Evolutionary conservation across 371 early-diverging fungal species (phyloP).

Genomic region (Rhizopus arrhizus): DNA sequence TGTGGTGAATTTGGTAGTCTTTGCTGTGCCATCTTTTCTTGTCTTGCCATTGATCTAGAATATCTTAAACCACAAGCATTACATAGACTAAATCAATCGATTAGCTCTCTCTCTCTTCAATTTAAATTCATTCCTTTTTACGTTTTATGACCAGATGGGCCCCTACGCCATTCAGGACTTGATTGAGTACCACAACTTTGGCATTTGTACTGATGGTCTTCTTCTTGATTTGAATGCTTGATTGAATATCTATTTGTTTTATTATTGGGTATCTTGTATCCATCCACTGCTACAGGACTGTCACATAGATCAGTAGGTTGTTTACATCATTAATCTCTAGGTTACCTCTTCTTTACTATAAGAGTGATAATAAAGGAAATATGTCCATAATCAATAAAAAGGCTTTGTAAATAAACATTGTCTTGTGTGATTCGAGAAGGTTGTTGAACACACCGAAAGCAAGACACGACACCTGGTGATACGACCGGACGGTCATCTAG

Average conservation of each 20-base stretch:
- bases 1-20: constrained; percentile 3
- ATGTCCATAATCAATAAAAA: constrained; percentile 41
- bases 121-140: constrained; percentile 14
- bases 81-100: constrained; percentile 35
- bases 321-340: background rate
- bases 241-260: background rate
- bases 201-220: constrained; percentile 20
- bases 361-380: constrained; percentile 1
- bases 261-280: background rate
- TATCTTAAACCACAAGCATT: constrained; percentile 55
- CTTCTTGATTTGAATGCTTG: background rate
- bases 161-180: constrained; percentile 56
- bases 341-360: background rate
- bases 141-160: constrained; percentile 56
- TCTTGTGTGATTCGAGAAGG: constrained; percentile 11
- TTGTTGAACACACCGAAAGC: constrained; percentile 33
- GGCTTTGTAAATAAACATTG: constrained; percentile 14
- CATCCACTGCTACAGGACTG: background rate
- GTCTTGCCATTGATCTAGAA: constrained; percentile 46
- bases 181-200: constrained; percentile 50
- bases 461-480: constrained; percentile 26
- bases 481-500: constrained; percentile 15
- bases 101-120: background rate
- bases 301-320: background rate
- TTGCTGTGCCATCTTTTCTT: constrained; percentile 29